These are phyloP conservation scores for Xylaria sp. DNA, from an alignment of 2,329 filamentous ascomycete genomes.

Conservation along the genomic window DNA sequence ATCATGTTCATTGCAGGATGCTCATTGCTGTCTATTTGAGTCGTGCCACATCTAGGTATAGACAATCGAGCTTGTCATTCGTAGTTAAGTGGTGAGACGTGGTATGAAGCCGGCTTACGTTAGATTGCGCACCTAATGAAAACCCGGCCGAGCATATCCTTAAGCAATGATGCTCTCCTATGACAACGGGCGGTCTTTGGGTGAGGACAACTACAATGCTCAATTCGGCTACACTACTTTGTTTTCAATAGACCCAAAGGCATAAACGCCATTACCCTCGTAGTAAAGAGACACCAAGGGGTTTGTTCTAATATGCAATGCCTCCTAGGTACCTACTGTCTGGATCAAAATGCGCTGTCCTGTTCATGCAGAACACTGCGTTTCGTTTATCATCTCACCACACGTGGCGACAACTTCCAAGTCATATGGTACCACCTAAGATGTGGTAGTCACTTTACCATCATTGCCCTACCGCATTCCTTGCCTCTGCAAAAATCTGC, in stretches of 20 bases:
- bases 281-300: slow-evolving; percentile 1
- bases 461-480: neutral
- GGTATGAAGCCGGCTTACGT: slow-evolving; percentile 18
- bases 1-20: neutral
- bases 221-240: neutral
- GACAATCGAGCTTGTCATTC: neutral
- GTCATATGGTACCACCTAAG: neutral
- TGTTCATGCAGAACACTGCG: neutral
- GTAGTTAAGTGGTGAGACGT: slow-evolving; percentile 6
- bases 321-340: neutral
- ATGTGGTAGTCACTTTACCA: neutral
- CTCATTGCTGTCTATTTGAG: neutral
- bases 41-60: neutral
- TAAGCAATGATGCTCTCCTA: neutral
- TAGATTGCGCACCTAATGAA: neutral
- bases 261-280: neutral
- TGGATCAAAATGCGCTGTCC: slow-evolving; percentile 2
- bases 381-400: neutral
- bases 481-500: neutral
- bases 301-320: neutral
- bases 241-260: no score
- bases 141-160: slow-evolving; percentile 8
- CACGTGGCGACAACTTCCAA: neutral
- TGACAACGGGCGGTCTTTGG: neutral
- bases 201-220: neutral